A percentile compares a stretch with the other conserved stretches of the same genome.
Evolutionary conservation across 345 rosid genomes (phyloP).

Genomic region (Aquilaria malaccensis): DNA sequence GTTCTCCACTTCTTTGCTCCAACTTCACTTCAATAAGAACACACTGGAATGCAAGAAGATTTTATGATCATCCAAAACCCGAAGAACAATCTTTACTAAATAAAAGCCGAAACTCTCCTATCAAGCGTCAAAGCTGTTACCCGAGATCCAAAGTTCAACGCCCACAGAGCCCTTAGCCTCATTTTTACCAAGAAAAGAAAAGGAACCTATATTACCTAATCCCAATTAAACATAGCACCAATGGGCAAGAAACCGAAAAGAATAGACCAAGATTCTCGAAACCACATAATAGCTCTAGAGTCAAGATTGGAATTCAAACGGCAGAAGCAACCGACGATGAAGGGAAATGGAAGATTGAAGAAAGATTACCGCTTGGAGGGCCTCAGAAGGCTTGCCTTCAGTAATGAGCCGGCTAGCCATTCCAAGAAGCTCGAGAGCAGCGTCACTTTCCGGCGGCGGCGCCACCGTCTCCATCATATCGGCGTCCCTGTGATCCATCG

Average conservation of each 20-base stretch:
- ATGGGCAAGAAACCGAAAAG: not conserved
- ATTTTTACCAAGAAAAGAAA: no score
- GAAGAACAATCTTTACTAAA: no score
- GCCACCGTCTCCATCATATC: conserved; percentile 39
- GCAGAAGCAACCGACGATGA: not conserved
- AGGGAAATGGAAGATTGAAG: not conserved
- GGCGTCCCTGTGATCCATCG: conserved; percentile 33
- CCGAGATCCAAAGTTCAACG: no score
- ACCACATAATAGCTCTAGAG: not conserved
- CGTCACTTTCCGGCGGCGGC: conserved; percentile 16
- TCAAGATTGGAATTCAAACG: not conserved
- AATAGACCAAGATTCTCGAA: no score
- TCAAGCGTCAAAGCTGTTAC: no score
- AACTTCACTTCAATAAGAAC: not conserved
- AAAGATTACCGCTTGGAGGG: conserved; percentile 73
- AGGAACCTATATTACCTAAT: no score
- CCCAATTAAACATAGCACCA: not conserved
- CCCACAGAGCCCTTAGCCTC: no score
- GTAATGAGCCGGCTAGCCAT: conserved; percentile 64
- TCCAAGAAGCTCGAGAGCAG: conserved; percentile 41
- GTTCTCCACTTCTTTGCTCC: no score
- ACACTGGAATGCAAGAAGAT: no score
- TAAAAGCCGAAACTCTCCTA: no score
- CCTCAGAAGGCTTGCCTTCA: conserved; percentile 80
- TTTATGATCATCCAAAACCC: no score